Evolutionary conservation across 192 early-diverging fungal genomes (phyloP), one percentile per base, ranked within the genome.

Genomic region (Coemansia sp.): DNA sequence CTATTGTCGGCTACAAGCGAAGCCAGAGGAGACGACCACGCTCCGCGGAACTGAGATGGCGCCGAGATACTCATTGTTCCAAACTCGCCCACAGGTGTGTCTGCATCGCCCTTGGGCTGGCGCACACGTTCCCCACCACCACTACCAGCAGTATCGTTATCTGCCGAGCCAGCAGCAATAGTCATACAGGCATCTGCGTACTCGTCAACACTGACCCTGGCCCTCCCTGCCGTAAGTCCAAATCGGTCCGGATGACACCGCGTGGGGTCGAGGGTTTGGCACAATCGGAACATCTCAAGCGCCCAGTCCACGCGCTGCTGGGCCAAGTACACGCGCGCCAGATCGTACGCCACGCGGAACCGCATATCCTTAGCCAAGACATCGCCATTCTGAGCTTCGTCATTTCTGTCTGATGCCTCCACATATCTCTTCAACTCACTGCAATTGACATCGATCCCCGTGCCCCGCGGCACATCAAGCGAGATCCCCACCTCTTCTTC

Each of bases 181-280:
- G 22, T 41, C 8, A 12, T n/a, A 41, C 78, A 80, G 3, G 78
- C 72, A 9, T 21, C 41, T 12, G 40, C 73, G 5, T 75, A 75
- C 67, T 80, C 78, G 46, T 80, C 73, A 7, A 80, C 49, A 49
- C 73, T 72, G 12, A 67, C 68, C 58, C 10, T 52, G 40, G 41
- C 22, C 11, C n/a, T 37, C 12, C 42, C 55, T 3, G 39, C 69
- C 5, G 43, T 21, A 12, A 72, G 61, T 15, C 41, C 66, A 68
- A 75, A 75, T 22, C 40, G 48, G 26, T 74, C 48, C 0, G 57
- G 47, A 13, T 11, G 36, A 62, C 77, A 67, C 51, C 58, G 18
- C 1, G 12, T 11, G 0, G 72, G 68, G 51, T 71, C 66, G 19
- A 74, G 57, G 0, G 48, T 40, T 66, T 72, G 73, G 42, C 78